Evolutionary conservation across 192 early-diverging fungal species (phyloP).

Genomic region (Entomortierella chlamydospora): DNA sequence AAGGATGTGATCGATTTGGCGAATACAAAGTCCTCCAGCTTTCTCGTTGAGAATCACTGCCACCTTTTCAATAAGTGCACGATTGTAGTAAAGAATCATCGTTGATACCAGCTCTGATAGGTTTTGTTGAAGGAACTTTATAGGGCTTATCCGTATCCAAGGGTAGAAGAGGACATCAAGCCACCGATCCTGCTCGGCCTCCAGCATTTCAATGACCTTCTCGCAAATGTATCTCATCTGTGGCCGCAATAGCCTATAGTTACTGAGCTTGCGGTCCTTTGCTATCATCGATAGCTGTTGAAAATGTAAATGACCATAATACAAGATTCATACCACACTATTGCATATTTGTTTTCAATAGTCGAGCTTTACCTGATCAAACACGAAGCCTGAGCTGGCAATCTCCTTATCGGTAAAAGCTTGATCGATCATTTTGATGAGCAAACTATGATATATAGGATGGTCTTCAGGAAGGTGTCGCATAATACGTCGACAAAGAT

Average conservation of each 20-base stretch:
- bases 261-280: constrained; percentile 9
- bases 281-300: constrained; percentile 32
- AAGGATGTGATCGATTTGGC: constrained; percentile 29
- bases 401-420: constrained; percentile 6
- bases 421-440: constrained; percentile 25
- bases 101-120: constrained; percentile 19
- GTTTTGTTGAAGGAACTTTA: constrained; percentile 23
- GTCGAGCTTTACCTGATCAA: constrained; percentile 20
- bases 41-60: constrained; percentile 1
- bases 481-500: constrained; percentile 18
- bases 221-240: constrained; percentile 24
- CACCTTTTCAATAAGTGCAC: constrained; percentile 20
- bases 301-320: no score
- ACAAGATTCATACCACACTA: no score
- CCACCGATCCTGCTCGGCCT: constrained; percentile 16
- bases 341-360: no score
- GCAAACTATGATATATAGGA: constrained; percentile 9
- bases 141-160: constrained; percentile 21
- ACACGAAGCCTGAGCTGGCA: neutral
- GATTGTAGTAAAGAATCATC: constrained; percentile 20
- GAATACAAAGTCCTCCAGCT: constrained; percentile 22
- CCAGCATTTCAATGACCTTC: constrained; percentile 20
- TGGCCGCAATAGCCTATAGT: constrained; percentile 19
- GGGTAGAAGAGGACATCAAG: constrained; percentile 15
- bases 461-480: constrained; percentile 40